phyloP scores from a whole-genome alignment of 2,329 filamentous ascomycete species.

The Aureobasidium sp. region DNA sequence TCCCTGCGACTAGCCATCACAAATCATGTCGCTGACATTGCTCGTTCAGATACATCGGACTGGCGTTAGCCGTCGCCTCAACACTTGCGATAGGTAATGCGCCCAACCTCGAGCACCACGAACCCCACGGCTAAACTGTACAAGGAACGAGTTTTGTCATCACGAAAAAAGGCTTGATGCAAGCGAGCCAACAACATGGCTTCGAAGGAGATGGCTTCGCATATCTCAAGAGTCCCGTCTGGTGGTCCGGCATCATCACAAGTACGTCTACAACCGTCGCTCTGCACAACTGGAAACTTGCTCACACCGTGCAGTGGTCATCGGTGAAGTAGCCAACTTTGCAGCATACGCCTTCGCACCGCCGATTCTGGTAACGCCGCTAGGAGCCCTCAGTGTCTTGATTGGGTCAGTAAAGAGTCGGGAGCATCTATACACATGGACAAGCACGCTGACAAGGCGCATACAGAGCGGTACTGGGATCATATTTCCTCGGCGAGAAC shows the following conservation, averaged over 20 bases:
- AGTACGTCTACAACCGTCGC: constrained; percentile 45
- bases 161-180: constrained; percentile 94
- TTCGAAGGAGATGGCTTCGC: constrained; percentile 95
- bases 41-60: constrained; percentile 59
- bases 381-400: constrained; percentile 87
- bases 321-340: constrained; percentile 95
- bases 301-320: constrained; percentile 56
- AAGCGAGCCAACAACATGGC: constrained; percentile 83
- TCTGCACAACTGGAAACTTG: not conserved
- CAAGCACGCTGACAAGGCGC: constrained; percentile 15
- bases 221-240: constrained; percentile 88
- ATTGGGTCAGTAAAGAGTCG: constrained; percentile 52
- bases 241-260: constrained; percentile 92
- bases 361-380: constrained; percentile 92
- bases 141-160: constrained; percentile 94
- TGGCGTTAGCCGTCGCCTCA: constrained; percentile 65
- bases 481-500: constrained; percentile 87
- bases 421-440: constrained; percentile 1
- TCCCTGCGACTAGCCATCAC: not conserved
- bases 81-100: constrained; percentile 64
- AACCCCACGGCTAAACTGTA: not conserved
- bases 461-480: constrained; percentile 72
- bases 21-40: not conserved
- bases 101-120: constrained; percentile 21
- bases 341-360: constrained; percentile 97